Evolutionary conservation across 2,329 filamentous ascomycete genomes (phyloP).

Genomic region (Pseudogymnoascus sp.): DNA sequence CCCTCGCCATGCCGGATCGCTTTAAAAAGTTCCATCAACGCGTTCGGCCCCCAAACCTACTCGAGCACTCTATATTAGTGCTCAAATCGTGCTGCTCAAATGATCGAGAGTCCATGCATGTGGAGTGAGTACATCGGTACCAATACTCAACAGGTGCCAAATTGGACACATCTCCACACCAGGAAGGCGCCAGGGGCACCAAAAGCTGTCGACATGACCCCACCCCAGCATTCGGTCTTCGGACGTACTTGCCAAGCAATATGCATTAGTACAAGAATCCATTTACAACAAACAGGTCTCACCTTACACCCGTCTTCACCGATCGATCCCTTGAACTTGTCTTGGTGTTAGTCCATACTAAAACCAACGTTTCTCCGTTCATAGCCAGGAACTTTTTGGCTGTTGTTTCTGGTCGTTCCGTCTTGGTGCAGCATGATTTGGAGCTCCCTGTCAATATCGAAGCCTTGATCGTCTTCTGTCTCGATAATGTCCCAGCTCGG

Average conservation of each 20-base stretch:
- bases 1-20: neutral
- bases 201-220: neutral
- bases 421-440: neutral
- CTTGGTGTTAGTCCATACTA: neutral
- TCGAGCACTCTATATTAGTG: neutral
- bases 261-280: neutral
- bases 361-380: neutral
- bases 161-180: conserved; percentile 8
- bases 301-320: neutral
- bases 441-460: conserved; percentile 1
- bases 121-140: conserved; percentile 7
- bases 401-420: neutral
- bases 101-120: conserved; percentile 6
- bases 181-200: conserved; percentile 4
- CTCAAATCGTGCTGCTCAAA: neutral
- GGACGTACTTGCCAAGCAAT: conserved; percentile 3
- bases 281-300: conserved; percentile 7
- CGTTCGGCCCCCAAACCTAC: neutral
- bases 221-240: neutral
- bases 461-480: conserved; percentile 1
- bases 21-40: neutral
- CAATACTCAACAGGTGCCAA: conserved; percentile 6
- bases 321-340: conserved; percentile 8
- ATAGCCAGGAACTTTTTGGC: neutral
- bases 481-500: conserved; percentile 5